These are phyloP conservation scores for Tulasnella sp. DNA, from an alignment of 768 basidiomycete species.

Conservation along the genomic window DNA sequence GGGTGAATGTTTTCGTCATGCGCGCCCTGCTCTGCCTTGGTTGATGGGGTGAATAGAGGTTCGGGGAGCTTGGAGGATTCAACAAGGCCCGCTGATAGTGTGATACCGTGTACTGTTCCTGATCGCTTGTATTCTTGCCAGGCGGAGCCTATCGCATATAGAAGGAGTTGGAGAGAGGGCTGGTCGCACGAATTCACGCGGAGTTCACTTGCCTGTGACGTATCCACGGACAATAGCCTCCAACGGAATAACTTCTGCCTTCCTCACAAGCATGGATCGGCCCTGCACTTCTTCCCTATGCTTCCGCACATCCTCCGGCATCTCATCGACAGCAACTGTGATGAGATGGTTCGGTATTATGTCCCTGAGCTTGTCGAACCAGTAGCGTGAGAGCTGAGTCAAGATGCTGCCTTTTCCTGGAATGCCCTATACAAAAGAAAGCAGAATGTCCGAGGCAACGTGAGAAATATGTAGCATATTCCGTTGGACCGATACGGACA, in stretches of 20 bases:
- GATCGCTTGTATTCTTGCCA: conserved; percentile 88
- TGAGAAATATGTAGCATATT: conserved; percentile 2
- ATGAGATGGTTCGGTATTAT: conserved; percentile 88
- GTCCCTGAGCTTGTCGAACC: conserved; percentile 73
- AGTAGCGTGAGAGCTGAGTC: conserved; percentile 85
- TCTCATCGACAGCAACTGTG: conserved; percentile 59
- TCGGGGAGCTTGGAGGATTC: conserved; percentile 75
- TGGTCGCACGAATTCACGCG: conserved; percentile 1
- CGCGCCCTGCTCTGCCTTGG: conserved; percentile 85
- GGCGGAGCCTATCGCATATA: conserved; percentile 59
- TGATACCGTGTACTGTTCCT: conserved; percentile 80
- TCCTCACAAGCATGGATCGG: conserved; percentile 82
- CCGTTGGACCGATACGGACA: conserved; percentile 41
- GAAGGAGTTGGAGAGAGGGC: background rate
- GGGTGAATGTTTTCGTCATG: conserved; percentile 97
- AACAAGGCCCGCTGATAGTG: conserved; percentile 59
- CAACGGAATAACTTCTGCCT: conserved; percentile 77
- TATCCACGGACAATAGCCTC: conserved; percentile 97
- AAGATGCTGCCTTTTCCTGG: conserved; percentile 87
- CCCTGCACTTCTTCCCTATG: conserved; percentile 72
- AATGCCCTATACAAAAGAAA: conserved; percentile 53
- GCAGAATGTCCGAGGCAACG: background rate
- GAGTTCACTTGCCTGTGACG: conserved; percentile 59
- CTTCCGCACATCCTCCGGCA: conserved; percentile 68
- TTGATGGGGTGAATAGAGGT: conserved; percentile 91